Percentiles rank a stretch among this genome's conserved stretches.
Evolutionary conservation across 2,329 filamentous ascomycete species (phyloP).

Genomic region (Diplodia scrobiculata): DNA sequence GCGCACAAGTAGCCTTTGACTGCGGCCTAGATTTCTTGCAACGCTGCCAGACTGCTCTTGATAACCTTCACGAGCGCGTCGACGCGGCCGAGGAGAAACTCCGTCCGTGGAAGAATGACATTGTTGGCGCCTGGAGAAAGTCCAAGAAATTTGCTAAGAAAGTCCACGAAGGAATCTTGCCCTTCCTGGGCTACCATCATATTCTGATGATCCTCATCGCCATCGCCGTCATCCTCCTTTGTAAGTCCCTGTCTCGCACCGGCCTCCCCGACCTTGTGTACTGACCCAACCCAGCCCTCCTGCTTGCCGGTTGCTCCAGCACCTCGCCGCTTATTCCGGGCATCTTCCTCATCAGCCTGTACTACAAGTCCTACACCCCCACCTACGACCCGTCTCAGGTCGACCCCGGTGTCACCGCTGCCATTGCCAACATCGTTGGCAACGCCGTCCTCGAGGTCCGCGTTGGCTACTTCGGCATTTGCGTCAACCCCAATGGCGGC

Average conservation of each 20-base stretch:
- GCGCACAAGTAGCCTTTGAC: background rate
- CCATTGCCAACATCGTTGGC: constrained; percentile 88
- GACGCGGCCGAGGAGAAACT: background rate
- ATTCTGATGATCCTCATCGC: constrained; percentile 97
- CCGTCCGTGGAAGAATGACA: background rate
- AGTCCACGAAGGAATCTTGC: constrained; percentile 55
- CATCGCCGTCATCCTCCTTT: constrained; percentile 88
- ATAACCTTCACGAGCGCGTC: background rate
- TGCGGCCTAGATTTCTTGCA: background rate
- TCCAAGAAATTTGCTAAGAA: background rate
- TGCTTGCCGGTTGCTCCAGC: constrained; percentile 94
- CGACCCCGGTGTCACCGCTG: constrained; percentile 80
- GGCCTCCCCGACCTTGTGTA: background rate
- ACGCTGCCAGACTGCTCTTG: background rate
- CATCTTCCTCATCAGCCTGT: constrained; percentile 98
- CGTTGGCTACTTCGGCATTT: constrained; percentile 98
- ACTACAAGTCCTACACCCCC: constrained; percentile 86
- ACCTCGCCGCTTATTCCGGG: constrained; percentile 91
- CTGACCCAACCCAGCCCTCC: constrained; percentile 63
- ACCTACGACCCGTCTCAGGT: constrained; percentile 83
- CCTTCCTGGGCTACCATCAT: constrained; percentile 71
- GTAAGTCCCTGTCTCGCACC: constrained; percentile 58
- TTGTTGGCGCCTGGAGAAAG: background rate
- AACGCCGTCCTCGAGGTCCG: constrained; percentile 81
- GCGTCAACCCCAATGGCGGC: constrained; percentile 86